Evolutionary conservation across 1,284 basidiomycete species (phyloP).

Genomic region (Irpex sp.): DNA sequence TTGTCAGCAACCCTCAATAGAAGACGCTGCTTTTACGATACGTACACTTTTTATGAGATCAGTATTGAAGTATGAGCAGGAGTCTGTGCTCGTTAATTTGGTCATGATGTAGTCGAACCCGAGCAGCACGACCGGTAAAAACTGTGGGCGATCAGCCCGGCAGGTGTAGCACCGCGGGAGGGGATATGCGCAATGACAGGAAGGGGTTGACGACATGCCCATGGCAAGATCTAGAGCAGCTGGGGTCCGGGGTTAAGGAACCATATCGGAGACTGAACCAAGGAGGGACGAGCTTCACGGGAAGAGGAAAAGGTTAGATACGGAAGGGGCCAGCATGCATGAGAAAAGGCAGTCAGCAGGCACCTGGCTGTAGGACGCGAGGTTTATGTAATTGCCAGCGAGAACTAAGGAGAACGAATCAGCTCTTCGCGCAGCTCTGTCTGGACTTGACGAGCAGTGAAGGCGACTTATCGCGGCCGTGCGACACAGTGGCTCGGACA

Average conservation of each 20-base stretch:
- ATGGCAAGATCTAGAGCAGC: conserved; percentile 8
- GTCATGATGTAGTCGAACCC: conserved; percentile 2
- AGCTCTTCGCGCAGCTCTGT: not conserved
- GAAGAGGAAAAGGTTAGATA: conserved; percentile 10
- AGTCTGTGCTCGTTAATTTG: conserved; percentile 6
- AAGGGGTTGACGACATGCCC: conserved; percentile 9
- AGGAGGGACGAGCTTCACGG: conserved; percentile 14
- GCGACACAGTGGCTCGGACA: not conserved
- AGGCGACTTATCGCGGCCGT: not conserved
- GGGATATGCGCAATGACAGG: conserved; percentile 3
- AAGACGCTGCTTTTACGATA: conserved; percentile 3
- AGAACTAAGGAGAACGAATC: conserved; percentile 6
- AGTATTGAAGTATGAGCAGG: conserved; percentile 3
- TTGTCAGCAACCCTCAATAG: conserved; percentile 2
- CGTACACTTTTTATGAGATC: not conserved
- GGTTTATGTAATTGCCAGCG: conserved; percentile 8
- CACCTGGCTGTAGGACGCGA: conserved; percentile 3
- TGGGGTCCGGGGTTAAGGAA: conserved; percentile 5
- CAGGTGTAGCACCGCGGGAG: conserved; percentile 5
- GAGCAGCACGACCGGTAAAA: conserved; percentile 11
- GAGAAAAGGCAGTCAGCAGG: conserved; percentile 12
- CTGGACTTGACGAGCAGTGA: not conserved
- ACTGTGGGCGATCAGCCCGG: conserved; percentile 13
- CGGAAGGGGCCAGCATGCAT: conserved; percentile 10
- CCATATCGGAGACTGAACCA: conserved; percentile 2